Evolutionary conservation across 2,329 filamentous ascomycete species (phyloP), one percentile per base, ranked within the genome.

Genomic region (Phyllosticta capitalensis): DNA sequence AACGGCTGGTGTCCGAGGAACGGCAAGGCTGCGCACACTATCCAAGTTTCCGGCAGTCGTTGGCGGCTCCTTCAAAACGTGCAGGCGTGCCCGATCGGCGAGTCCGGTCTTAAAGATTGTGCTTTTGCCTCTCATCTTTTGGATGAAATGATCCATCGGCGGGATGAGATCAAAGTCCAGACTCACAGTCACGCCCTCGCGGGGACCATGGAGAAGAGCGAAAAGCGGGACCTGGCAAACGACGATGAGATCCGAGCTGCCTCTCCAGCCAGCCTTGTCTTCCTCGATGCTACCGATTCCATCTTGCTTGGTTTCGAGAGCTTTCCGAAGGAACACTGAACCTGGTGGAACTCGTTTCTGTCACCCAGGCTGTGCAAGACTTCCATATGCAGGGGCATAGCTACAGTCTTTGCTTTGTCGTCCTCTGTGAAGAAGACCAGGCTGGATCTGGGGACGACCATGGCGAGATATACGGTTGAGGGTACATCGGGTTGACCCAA

Each of bases 251-350:
- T 58, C 49, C 24, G 49, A 33, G 14, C 5, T 45, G 9, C 56
- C 56, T 12, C 19, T n/a, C 56, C 49, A 54, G 10, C 56, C 49
- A 9, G 49, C 14, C 10, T 33, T 22, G 12, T 58, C 28, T 24
- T 58, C 56, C 9, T 58, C 50, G 2, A 45, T 49, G 9, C 17
- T n/a, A 20, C 49, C 53, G 7, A 53, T 28, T 1, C 52, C 49
- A 24, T 6, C 38, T 53, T 45, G 6, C 7, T 12, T 9, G 2
- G 19, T 21, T 20, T 54, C 19, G 20, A 53, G 12, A 58, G 9
- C 2, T 12, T 26, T 7, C 56, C 56, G n/a, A 53, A 58, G 19
- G 53, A 58, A 24, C 56, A 58, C 17, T 58, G 56, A 12, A 58
- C 21, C 2, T 22, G 52, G 22, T 58, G 50, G 50, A 58, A 53